Base-by-base conservation (phyloP, 495 filamentous ascomycete species). In the Massariosphaeria phaeospora region DNA sequence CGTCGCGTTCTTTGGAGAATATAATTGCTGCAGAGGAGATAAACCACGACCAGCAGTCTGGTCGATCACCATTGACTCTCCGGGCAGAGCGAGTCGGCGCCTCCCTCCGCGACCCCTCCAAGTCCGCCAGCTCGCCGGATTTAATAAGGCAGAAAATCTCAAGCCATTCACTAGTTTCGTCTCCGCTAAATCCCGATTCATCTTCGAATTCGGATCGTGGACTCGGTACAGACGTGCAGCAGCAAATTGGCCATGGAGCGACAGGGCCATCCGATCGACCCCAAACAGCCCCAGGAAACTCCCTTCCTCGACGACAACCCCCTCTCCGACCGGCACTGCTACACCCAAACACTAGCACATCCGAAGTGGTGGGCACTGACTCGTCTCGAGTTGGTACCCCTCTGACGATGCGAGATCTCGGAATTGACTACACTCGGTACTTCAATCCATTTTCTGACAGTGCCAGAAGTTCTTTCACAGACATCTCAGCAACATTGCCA, bases 361-460 rank as follows among this genome's bases (percentile, higher is more conserved):
- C 48, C 18, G 49, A 59, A 11, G 5, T 57, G 50, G 6, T 20
- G 1, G 24, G 45, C 9, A n/a, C 24, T 2, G 30, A 47, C 10
- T 20, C 49, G n/a, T 25, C 23, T 30, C 24, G 35, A 8, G 12
- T 40, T n/a, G 36, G 36, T 30, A 48, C 23, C 20, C 62, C 68
- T 8, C 36, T 61, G 34, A 62, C 40, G 25, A 40, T 75, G 33
- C 59, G 59, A n/a, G 72, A 77, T 48, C 39, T 77, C 8, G 72
- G 75, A 3, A 57, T 63, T 5, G 74, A 74, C 52, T 78, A 75
- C 49, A 75, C 74, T 11, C 55, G 75, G 48, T 78, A 77, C 67
- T 69, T 66, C 67, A 66, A 60, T 62, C 61, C 67, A 40, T 67
- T 71, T 48, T 29, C 59, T 1, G 54, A 55, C 39, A 62, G 59